A percentile compares a stretch with the other conserved stretches of the same genome.
Evolutionary conservation across 257 asterid species (phyloP).

Genomic region (Rhazya stricta): DNA sequence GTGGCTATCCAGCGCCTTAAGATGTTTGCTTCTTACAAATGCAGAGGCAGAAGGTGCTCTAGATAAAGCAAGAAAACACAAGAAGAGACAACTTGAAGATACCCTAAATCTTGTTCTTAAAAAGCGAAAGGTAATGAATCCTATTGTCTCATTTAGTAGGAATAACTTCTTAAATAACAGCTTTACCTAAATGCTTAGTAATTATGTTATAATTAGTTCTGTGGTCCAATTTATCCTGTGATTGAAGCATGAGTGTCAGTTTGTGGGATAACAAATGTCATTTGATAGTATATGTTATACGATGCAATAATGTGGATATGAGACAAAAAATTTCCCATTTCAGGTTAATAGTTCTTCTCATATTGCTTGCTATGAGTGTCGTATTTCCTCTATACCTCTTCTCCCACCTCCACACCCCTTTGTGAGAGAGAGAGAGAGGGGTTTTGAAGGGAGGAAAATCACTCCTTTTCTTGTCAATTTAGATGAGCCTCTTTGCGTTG

Average conservation of each 20-base stretch:
- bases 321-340: neutral
- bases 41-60: slow-evolving; percentile 99
- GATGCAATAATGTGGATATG: neutral
- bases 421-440: neutral
- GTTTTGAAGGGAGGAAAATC: neutral
- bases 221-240: neutral
- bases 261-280: neutral
- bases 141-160: neutral
- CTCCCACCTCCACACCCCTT: neutral
- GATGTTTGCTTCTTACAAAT: slow-evolving; percentile 8
- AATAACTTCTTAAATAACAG: neutral
- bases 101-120: slow-evolving; percentile 85
- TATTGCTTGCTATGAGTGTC: neutral
- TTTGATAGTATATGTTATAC: neutral
- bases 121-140: slow-evolving; percentile 70
- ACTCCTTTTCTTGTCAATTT: neutral
- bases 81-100: slow-evolving; percentile 96
- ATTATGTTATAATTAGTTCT: neutral
- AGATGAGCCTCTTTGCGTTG: neutral
- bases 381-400: neutral
- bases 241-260: neutral
- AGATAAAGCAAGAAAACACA: slow-evolving; percentile 98
- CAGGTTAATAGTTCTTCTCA: neutral
- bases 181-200: neutral
- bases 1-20: neutral